Evolutionary conservation across 495 filamentous ascomycete species (phyloP).

Genomic region (Lasiosphaeria hispida): DNA sequence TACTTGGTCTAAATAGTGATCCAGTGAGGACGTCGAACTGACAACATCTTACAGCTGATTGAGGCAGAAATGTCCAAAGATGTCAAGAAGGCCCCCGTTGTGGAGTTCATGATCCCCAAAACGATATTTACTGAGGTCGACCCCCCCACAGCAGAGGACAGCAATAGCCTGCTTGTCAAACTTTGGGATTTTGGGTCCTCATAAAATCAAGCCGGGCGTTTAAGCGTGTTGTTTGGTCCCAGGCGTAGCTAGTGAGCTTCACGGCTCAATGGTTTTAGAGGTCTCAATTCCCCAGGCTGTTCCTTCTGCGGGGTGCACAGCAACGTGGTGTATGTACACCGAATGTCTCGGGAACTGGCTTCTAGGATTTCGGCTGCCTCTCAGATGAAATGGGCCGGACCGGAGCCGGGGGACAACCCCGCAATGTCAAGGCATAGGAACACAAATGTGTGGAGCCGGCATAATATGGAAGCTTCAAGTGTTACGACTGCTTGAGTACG

Average conservation of each 20-base stretch:
- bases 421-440: not conserved
- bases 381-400: too few species aligned
- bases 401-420: not conserved
- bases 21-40: constrained; percentile 17
- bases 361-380: not conserved
- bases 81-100: constrained; percentile 78
- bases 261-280: too few species aligned
- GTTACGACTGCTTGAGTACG: too few species aligned
- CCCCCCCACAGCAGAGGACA: constrained; percentile 32
- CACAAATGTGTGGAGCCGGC: too few species aligned
- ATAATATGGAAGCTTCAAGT: too few species aligned
- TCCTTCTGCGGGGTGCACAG: not conserved
- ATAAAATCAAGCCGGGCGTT: constrained; percentile 2
- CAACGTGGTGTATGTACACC: constrained; percentile 1
- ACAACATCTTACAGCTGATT: constrained; percentile 58
- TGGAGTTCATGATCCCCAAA: constrained; percentile 94
- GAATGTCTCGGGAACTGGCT: not conserved
- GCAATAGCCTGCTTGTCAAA: constrained; percentile 51
- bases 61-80: constrained; percentile 78
- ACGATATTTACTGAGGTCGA: constrained; percentile 68
- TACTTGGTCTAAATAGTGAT: constrained; percentile 16
- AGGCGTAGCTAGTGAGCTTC: not conserved
- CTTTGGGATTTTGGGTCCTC: constrained; percentile 53
- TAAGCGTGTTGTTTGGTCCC: not conserved
- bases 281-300: not conserved